Evolutionary conservation across 1,284 basidiomycete species (phyloP).

Genomic region (Pholiota adiposa): DNA sequence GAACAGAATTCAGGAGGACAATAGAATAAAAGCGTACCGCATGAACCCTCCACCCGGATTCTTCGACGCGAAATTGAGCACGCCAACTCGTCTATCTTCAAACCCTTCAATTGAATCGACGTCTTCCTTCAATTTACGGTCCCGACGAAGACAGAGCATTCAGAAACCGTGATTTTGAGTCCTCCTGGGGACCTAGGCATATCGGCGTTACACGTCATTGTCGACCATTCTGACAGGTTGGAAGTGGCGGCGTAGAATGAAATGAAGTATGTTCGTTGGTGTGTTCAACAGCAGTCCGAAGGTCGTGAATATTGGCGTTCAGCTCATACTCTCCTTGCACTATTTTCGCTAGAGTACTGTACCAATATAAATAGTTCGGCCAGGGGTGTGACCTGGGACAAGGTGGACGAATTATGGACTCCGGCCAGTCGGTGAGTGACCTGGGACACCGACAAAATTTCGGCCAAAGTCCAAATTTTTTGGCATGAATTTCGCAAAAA

Average conservation of each 20-base stretch:
- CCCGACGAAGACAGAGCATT: constrained; percentile 59
- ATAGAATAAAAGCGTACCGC: too few species aligned
- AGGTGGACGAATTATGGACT: too few species aligned
- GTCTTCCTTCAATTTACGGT: constrained; percentile 34
- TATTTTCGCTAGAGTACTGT: background rate
- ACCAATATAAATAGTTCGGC: too few species aligned
- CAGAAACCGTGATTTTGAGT: constrained; percentile 44
- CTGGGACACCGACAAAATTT: too few species aligned
- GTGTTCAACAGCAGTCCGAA: constrained; percentile 12
- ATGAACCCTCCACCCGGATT: constrained; percentile 73
- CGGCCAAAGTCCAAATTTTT: too few species aligned
- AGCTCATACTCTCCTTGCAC: constrained; percentile 5
- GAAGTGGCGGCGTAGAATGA: constrained; percentile 26
- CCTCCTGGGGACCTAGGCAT: background rate
- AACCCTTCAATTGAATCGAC: constrained; percentile 1
- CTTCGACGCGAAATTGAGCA: constrained; percentile 72
- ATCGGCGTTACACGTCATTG: background rate
- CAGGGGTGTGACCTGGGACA: too few species aligned
- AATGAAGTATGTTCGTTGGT: constrained; percentile 25
- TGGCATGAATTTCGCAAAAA: too few species aligned
- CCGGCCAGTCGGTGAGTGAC: too few species aligned
- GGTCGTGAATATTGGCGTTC: background rate
- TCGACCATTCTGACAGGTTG: constrained; percentile 25
- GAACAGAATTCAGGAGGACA: constrained; percentile 17
- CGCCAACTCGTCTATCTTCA: constrained; percentile 44